A percentile compares a stretch with the other conserved stretches of the same genome.
Conservation (phyloP, 345 rosid genomes). For the Corchorus capsularis region DNA sequence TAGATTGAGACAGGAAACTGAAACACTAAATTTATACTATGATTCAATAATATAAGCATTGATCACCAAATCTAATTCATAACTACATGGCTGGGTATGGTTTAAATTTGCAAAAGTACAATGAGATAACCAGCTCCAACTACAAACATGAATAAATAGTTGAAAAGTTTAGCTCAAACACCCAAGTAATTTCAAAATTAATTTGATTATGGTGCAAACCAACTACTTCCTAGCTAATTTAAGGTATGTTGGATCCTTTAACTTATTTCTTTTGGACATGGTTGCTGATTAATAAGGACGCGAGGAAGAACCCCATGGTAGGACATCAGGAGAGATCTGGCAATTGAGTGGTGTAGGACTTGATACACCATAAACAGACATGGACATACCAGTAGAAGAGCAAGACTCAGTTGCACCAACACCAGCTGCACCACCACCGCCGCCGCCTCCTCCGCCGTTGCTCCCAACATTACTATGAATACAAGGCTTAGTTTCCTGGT, state of each 20-base stretch:
- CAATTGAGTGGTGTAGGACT: constrained; percentile 29
- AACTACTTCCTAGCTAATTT: neutral
- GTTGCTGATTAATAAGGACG: constrained; percentile 22
- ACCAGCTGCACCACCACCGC: neutral
- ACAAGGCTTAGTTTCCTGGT: constrained; percentile 21
- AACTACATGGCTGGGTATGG: neutral
- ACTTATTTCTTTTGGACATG: neutral
- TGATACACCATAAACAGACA: constrained; percentile 25
- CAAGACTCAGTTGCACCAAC: constrained; percentile 19
- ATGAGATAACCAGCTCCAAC: neutral
- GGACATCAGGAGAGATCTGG: constrained; percentile 33
- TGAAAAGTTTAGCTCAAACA: neutral
- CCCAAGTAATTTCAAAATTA: neutral
- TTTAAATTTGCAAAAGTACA: neutral
- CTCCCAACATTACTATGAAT: neutral
- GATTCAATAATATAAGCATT: neutral
- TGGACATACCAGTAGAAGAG: constrained; percentile 22
- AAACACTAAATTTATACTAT: neutral
- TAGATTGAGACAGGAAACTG: neutral
- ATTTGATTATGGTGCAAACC: neutral
- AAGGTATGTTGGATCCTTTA: neutral
- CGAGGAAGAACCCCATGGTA: constrained; percentile 35
- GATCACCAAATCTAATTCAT: neutral
- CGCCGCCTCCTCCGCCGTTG: constrained; percentile 3
- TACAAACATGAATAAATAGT: neutral